Evolutionary conservation across 2,329 filamentous ascomycete species (phyloP).

Genomic region (Aspergillus versicolor): DNA sequence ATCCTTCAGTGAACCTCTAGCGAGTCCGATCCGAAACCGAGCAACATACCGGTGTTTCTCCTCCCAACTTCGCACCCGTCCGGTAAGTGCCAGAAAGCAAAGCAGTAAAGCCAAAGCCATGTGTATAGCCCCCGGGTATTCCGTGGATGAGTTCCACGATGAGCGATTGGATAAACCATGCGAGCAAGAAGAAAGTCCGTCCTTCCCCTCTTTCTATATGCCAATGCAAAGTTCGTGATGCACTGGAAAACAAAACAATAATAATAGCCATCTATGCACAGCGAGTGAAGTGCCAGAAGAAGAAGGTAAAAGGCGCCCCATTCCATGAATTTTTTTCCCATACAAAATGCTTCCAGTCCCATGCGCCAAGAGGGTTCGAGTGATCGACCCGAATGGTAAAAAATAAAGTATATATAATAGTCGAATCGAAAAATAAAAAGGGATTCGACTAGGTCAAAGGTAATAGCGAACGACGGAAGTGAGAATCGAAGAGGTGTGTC

Average conservation of each 20-base stretch:
- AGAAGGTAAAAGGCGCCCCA: slow-evolving; percentile 22
- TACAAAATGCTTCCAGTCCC: slow-evolving; percentile 26
- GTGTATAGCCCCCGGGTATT: slow-evolving; percentile 2
- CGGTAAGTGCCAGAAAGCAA: slow-evolving; percentile 9
- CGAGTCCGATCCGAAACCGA: not conserved
- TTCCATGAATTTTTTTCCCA: slow-evolving; percentile 26
- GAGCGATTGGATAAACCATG: slow-evolving; percentile 11
- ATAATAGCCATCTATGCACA: slow-evolving; percentile 35
- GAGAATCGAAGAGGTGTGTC: slow-evolving; percentile 28
- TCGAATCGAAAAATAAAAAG: slow-evolving; percentile 29
- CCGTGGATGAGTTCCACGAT: slow-evolving; percentile 1
- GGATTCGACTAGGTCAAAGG: slow-evolving; percentile 29
- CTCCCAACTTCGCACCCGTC: not conserved
- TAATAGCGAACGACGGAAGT: slow-evolving; percentile 36
- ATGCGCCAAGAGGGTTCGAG: slow-evolving; percentile 38
- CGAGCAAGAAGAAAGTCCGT: slow-evolving; percentile 14
- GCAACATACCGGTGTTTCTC: not conserved
- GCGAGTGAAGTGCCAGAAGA: slow-evolving; percentile 39
- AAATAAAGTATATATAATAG: slow-evolving; percentile 29
- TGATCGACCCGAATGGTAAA: slow-evolving; percentile 40
- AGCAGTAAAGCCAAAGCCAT: not conserved
- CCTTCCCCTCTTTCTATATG: slow-evolving; percentile 30
- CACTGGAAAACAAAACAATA: slow-evolving; percentile 21
- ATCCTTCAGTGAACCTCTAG: not conserved
- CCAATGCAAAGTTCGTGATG: slow-evolving; percentile 33